Conservation (phyloP, 2,329 filamentous ascomycete species). For the Diaporthe amygdali region DNA sequence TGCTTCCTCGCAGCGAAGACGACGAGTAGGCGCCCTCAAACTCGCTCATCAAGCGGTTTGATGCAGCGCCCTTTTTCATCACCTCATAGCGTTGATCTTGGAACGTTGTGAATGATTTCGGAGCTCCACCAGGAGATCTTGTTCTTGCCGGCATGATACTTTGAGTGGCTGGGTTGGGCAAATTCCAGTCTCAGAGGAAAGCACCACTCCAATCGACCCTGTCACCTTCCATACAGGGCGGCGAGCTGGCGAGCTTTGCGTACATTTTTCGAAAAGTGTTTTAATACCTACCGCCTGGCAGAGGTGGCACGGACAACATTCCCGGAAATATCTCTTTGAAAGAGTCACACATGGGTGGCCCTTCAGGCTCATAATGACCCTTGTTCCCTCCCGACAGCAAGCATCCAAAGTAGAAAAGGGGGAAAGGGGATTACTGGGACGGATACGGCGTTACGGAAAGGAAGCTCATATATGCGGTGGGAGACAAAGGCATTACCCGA, state of each 20-base stretch:
- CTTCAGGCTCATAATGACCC: not conserved
- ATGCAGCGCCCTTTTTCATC: not conserved
- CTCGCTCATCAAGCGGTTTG: not conserved
- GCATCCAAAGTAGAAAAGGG: not conserved
- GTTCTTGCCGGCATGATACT: not conserved
- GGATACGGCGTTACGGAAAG: not conserved
- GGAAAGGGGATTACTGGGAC: not conserved
- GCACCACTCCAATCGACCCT: not conserved
- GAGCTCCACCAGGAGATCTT: not conserved
- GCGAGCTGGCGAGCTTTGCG: not conserved
- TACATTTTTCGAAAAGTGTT: not conserved
- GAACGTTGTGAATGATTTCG: not conserved
- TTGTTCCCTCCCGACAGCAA: not conserved
- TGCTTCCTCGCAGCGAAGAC: conserved; percentile 29
- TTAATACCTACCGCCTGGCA: not conserved
- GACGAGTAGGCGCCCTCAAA: conserved; percentile 3
- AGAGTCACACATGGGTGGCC: not conserved
- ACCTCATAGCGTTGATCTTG: not conserved
- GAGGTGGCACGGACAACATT: not conserved
- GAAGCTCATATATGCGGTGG: not conserved
- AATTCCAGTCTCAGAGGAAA: not conserved
- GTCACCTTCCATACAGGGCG: not conserved
- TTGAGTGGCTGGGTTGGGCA: not conserved
- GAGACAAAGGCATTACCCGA: not conserved
- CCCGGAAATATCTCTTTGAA: not conserved